Percentiles rank a stretch among this genome's conserved stretches.
phyloP scores from a whole-genome alignment of 306 rosid genomes.

The Medicago truncatula region MtrunA17r5.0-ANR NC_053048.1:28649001-28649500 shows the following conservation, averaged over 20 bases:
- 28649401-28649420: not conserved
- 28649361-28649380: not conserved
- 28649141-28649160: not conserved
- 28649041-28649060: no score
- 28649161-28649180: not conserved
- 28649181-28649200: not conserved
- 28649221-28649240: not conserved
- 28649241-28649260: not conserved
- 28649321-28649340: not conserved
- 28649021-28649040: no score
- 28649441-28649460: not conserved
- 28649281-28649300: not conserved
- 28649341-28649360: not conserved
- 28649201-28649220: not conserved
- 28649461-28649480: not conserved
- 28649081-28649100: no score
- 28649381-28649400: not conserved
- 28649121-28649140: not conserved
- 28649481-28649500: not conserved
- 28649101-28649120: no score
- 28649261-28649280: not conserved
- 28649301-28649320: not conserved
- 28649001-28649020: no score
- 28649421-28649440: not conserved
- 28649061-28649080: no score